A percentile compares a stretch with the other conserved stretches of the same genome.
Evolutionary conservation across 192 early-diverging fungal genomes (phyloP).

Genomic region (Podila verticillata): DNA sequence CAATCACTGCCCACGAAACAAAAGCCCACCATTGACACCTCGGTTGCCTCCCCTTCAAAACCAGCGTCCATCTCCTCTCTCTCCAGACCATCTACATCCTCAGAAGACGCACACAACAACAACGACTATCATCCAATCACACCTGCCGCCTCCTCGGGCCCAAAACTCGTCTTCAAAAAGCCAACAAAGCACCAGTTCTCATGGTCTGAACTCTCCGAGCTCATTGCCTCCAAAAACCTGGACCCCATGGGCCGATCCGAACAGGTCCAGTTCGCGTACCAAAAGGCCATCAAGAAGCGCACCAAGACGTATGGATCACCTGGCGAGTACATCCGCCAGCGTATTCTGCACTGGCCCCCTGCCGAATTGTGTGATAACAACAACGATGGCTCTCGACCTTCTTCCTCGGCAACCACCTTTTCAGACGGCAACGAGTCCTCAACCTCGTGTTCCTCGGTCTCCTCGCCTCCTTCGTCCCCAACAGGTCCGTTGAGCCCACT

Average conservation of each 20-base stretch:
- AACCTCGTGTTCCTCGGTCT: constrained; percentile 1
- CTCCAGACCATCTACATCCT: not conserved
- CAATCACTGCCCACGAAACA: constrained; percentile 14
- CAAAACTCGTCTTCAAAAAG: constrained; percentile 44
- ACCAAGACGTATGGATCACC: constrained; percentile 46
- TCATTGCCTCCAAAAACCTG: constrained; percentile 39
- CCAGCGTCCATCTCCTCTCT: not conserved
- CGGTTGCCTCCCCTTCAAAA: constrained; percentile 6
- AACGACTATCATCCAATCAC: constrained; percentile 1
- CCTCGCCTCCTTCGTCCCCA: constrained; percentile 22
- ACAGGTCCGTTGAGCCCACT: constrained; percentile 37
- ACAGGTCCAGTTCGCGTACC: constrained; percentile 30
- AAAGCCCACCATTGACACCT: constrained; percentile 16
- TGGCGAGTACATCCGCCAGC: constrained; percentile 49
- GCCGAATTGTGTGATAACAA: constrained; percentile 1
- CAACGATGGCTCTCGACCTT: too few relatives aligned
- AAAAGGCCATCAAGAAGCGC: constrained; percentile 33
- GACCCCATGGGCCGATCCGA: constrained; percentile 39
- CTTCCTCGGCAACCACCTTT: not conserved
- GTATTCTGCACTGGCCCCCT: constrained; percentile 44
- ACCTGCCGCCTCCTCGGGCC: constrained; percentile 9
- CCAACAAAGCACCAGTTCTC: constrained; percentile 44
- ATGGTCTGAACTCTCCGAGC: constrained; percentile 28
- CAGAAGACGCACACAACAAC: not conserved
- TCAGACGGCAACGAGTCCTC: constrained; percentile 49